Base-by-base conservation (phyloP, 202 grass and related monocot species). In the Zizania palustris region DNA sequence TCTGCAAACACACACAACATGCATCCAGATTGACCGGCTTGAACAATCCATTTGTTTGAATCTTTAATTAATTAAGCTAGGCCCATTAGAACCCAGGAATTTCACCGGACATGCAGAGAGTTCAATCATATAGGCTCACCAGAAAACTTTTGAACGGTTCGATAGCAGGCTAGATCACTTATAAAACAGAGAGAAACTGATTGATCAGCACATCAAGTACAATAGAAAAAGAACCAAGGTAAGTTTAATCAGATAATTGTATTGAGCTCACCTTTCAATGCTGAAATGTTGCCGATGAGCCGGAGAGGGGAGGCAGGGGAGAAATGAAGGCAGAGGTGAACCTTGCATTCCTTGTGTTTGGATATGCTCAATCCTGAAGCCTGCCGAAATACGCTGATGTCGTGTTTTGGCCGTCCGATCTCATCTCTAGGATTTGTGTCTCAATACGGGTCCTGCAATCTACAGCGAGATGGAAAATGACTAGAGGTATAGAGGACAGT, bases 241-340 rank as follows among this genome's bases (percentile, higher is more conserved):
- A 50, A 11, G 64, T 28, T 28, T 28, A 28, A 28, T 19, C 61
- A 14, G 11, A 7, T 8, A 11, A 65, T 45, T 12, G 14, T 7
- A 54, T 39, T 6, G 9, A 28, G 55, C 71, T 63, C 77, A 86
- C 84, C 72, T 82, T 62, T 34, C 36, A 76, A 60, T 13, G 21
- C 45, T 36, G 12, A 63, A 76, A 58, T 38, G 71, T 11, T 57
- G 64, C 13, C 4, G 41, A 63, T n/a, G 77, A 11, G 14, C 18
- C 56, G 10, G 3, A 55, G 68, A 54, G 45, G 40, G 8, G 18
- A 54, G 6, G 14, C 20, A 56, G 60, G 60, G 21, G 60, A 57
- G 28, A 20, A 14, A 15, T 1, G 51, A 16, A 56, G 14, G 76
- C 54, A 75, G 63, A 67, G 15, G 6, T 59, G 61, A 50, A 16